Evolutionary conservation across 495 filamentous ascomycete genomes (phyloP).

Genomic region (Podospora conica): DNA sequence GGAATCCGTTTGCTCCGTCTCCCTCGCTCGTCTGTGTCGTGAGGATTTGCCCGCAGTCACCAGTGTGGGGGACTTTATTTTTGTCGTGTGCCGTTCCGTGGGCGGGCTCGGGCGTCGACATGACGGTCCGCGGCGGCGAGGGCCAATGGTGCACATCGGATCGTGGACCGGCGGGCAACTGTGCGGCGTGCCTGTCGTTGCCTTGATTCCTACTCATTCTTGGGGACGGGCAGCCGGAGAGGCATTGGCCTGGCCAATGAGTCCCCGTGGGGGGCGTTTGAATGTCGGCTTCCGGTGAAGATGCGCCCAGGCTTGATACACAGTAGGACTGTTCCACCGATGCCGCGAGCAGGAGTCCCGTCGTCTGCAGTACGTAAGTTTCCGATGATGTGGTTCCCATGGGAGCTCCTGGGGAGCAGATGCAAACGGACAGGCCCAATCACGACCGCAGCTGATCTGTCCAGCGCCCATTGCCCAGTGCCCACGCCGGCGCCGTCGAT

Average conservation of each 20-base stretch:
- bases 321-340: constrained; percentile 19
- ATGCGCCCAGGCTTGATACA: constrained; percentile 15
- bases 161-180: constrained; percentile 3
- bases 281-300: constrained; percentile 20
- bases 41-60: background rate
- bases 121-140: background rate
- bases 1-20: constrained; percentile 20
- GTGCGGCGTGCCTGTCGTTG: background rate
- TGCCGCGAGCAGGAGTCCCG: constrained; percentile 13
- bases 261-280: constrained; percentile 21
- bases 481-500: background rate
- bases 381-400: constrained; percentile 21
- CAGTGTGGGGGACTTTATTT: background rate
- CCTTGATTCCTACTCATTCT: background rate
- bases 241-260: constrained; percentile 17
- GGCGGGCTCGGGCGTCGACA: constrained; percentile 26
- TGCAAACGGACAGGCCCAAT: constrained; percentile 20
- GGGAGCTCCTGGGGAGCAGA: background rate
- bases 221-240: constrained; percentile 14
- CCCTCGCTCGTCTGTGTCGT: background rate
- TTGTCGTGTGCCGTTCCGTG: constrained; percentile 10
- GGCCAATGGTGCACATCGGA: background rate
- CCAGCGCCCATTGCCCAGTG: constrained; percentile 2
- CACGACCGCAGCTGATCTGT: constrained; percentile 4
- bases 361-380: constrained; percentile 8